Base-by-base conservation (phyloP, 345 rosid genomes). In the Brassica incana region DNA sequence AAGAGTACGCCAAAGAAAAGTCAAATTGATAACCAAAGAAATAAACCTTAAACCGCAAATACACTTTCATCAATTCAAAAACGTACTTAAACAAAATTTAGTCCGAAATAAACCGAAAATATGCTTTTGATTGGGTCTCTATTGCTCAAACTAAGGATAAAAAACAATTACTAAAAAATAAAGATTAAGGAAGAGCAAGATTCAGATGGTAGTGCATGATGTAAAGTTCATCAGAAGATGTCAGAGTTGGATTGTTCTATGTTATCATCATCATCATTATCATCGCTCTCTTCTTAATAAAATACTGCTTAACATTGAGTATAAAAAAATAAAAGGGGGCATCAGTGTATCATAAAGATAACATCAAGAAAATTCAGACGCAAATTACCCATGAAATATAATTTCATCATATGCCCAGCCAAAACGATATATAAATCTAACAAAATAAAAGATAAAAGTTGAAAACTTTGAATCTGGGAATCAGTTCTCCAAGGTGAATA, bases 401-500 rank as follows among this genome's bases (percentile, higher is more conserved):
- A 43, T 76, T 81, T 81, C 80, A 76, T 81, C 83, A 76, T 35
- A 11, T 45, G 69, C 83, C 80, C 77, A 38, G 6, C 4, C 0
- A 38, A 5, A 56, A 2, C 0, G 0, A 66, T 2, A 40, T 40
- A 40, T 23, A 29, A 40, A 38, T 8, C 45, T 59, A 3, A 14
- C 14, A 0, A n/a, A 8, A 23, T 23, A 23, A 50, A 14, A 18
- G 1, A 4, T 48, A n/a, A 65, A 35, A 35, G 20, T 2, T n/a
- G 0, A 0, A 23, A 15, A 32, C 2, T 8, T 14, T 2, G 58
- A 71, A 76, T 70, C 77, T 66, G 80, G 48, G 73, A 36, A 72
- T 76, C 83, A 81, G 83, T 58, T 81, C 80, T 81, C 83, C 83
- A 81, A 81, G 83, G 83, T 76, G 83, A 81, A 76, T 75, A 75